Percentiles rank a stretch among this genome's conserved stretches.
Conservation (phyloP, 225 moss, liverwort and hornwort species). For the Straminergon stramineum region DNA sequence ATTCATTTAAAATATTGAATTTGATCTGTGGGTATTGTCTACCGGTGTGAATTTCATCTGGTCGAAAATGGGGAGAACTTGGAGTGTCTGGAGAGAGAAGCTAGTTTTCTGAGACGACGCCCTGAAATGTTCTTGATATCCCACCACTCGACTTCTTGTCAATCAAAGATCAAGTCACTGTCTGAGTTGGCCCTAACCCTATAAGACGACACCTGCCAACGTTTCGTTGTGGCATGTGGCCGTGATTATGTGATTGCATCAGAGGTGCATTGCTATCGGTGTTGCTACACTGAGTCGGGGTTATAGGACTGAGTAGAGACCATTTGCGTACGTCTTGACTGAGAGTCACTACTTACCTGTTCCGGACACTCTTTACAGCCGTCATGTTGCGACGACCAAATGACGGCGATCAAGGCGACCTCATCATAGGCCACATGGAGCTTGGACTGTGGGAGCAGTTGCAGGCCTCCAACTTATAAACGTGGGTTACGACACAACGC, state of each 20-base stretch:
- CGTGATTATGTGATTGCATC: not conserved
- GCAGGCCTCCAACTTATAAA: not conserved
- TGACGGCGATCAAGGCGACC: not conserved
- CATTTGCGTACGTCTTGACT: not conserved
- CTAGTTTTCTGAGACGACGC: not conserved
- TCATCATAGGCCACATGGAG: not conserved
- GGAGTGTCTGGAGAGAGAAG: not conserved
- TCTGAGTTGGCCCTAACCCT: not conserved
- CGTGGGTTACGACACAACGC: not conserved
- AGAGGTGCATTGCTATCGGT: not conserved
- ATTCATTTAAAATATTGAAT: not conserved
- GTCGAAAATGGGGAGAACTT: not conserved
- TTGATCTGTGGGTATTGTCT: not conserved
- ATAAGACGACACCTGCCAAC: not conserved
- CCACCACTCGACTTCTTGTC: not conserved
- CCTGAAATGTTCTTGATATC: not conserved
- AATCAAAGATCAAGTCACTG: not conserved
- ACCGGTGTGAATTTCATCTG: too few species aligned
- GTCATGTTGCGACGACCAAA: not conserved
- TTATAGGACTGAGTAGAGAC: not conserved
- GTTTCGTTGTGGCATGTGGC: not conserved
- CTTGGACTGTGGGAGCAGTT: not conserved
- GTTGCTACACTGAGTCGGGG: not conserved
- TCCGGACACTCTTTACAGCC: not conserved
- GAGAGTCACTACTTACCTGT: not conserved